These are phyloP conservation scores for Rutstroemia sydowiana DNA, from an alignment of 2,329 filamentous ascomycete species.

Conservation along the genomic window DNA sequence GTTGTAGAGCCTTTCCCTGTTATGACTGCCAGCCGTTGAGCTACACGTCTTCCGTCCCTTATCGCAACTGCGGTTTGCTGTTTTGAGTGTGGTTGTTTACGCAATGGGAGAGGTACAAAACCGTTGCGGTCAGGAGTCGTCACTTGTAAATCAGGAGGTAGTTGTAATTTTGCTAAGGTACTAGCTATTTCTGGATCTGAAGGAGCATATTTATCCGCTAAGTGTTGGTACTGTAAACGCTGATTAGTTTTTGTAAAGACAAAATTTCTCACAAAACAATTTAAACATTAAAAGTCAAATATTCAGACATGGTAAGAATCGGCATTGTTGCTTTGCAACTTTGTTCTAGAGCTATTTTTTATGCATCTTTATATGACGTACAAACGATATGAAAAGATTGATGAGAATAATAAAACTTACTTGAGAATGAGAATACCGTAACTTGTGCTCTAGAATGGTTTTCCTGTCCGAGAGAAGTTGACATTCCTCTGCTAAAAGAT, in stretches of 20 bases:
- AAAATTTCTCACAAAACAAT: slow-evolving; percentile 5
- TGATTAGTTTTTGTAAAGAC: slow-evolving; percentile 23
- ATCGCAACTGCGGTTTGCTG: slow-evolving; percentile 57
- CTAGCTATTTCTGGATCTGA: slow-evolving; percentile 56
- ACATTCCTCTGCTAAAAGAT: slow-evolving; percentile 56
- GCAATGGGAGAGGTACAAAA: slow-evolving; percentile 28
- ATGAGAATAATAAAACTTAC: slow-evolving; percentile 36
- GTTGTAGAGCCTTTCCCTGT: slow-evolving; percentile 40
- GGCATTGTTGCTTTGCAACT: slow-evolving; percentile 51
- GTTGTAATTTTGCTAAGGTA: slow-evolving; percentile 58
- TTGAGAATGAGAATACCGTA: slow-evolving; percentile 60
- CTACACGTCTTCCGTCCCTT: slow-evolving; percentile 54
- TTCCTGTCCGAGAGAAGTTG: slow-evolving; percentile 57
- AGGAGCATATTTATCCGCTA: slow-evolving; percentile 62
- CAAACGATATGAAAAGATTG: neutral
- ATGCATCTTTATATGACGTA: slow-evolving; percentile 40
- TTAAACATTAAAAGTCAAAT: slow-evolving; percentile 35
- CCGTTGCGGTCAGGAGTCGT: slow-evolving; percentile 21
- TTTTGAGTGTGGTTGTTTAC: slow-evolving; percentile 32
- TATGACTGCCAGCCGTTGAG: slow-evolving; percentile 43
- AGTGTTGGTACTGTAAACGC: slow-evolving; percentile 48
- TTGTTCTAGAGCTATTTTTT: slow-evolving; percentile 83
- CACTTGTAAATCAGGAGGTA: slow-evolving; percentile 41
- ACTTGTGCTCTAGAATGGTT: slow-evolving; percentile 58
- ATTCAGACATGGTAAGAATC: slow-evolving; percentile 52